Percentiles rank a stretch among this genome's conserved stretches.
phyloP scores from a whole-genome alignment of 345 rosid species.

The Ailanthus altissimus region DNA sequence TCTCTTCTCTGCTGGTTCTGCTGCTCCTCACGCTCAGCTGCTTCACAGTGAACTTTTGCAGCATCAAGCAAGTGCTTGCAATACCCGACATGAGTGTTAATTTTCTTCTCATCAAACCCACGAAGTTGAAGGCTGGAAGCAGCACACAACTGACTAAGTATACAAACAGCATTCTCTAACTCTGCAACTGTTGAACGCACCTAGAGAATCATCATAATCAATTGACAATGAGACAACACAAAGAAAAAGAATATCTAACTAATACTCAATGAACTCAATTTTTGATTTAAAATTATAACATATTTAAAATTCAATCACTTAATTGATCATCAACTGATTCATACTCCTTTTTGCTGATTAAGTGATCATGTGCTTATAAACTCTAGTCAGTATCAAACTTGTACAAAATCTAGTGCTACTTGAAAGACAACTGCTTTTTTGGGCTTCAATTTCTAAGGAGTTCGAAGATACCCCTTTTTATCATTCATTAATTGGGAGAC shows the following conservation, averaged over 20 bases:
- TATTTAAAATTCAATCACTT: neutral
- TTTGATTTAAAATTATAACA: neutral
- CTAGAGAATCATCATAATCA: constrained; percentile 41
- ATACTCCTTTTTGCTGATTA: too few species aligned
- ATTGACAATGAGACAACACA: constrained; percentile 16
- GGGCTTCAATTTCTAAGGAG: too few species aligned
- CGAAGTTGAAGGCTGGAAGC: constrained; percentile 90
- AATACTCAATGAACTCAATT: neutral
- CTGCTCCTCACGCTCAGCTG: constrained; percentile 89
- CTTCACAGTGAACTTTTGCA: constrained; percentile 93
- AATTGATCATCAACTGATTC: too few species aligned
- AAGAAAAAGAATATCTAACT: constrained; percentile 7
- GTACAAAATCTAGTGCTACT: too few species aligned
- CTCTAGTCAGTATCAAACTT: too few species aligned
- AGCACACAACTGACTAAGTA: constrained; percentile 85
- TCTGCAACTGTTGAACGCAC: constrained; percentile 93
- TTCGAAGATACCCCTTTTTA: too few species aligned
- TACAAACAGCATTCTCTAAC: constrained; percentile 90
- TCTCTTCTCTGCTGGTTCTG: constrained; percentile 90
- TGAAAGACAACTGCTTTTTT: too few species aligned
- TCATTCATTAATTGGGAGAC: too few species aligned
- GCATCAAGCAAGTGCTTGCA: constrained; percentile 92
- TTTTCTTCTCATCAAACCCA: constrained; percentile 96
- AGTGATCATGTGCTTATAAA: too few species aligned
- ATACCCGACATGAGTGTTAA: constrained; percentile 94